Evolutionary conservation across 371 early-diverging fungal species (phyloP), one percentile per base, ranked within the genome.

Genomic region (Entomophthora muscae): DNA sequence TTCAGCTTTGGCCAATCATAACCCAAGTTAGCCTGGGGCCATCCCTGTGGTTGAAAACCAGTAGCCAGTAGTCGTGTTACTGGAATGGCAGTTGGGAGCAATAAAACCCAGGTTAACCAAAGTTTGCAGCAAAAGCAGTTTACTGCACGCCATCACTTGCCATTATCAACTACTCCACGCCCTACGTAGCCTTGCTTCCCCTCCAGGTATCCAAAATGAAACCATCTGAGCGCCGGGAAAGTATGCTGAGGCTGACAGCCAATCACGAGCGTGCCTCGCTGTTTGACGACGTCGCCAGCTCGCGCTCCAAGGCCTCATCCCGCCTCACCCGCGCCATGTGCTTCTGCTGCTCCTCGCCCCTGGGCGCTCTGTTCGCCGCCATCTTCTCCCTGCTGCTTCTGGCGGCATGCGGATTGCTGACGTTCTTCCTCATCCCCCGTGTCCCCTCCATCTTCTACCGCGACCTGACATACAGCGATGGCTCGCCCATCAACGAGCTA

Each of bases 391-490:
- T 61, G 42, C 10, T 61, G 10, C 26, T 61, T 12, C 26, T 61
- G 32, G 61, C n/a, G 61, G 61, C 42, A 42, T 61, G 23, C 26
- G 28, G 31, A 26, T 24, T 33, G 52, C 61, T 32, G 42, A 26
- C 31, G 10, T 51, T 61, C 13, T 51, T 61, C 26, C 42, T 61
- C 10, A 32, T 61, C 33, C 61, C 61, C n/a, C 32, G 61, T 33
- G 42, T 61, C 32, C 61, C 61, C 23, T 21, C 31, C 17, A 33
- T 61, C 24, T 24, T 29, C 2, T 61, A 29, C 52, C 31, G 42
- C 17, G 33, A 61, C 21, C n/a, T 61, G 5, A 61, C 33, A 12
- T 61, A 61, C 27, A 23, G n/a, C 32, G 61, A 61, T 33, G 61
- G 61, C 22, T n/a, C 31, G 12, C 21, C 61, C 27, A 12, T 61